phyloP scores from a whole-genome alignment of 352 stramenopile genomes.

The Globisporangium perplexum region DNA sequence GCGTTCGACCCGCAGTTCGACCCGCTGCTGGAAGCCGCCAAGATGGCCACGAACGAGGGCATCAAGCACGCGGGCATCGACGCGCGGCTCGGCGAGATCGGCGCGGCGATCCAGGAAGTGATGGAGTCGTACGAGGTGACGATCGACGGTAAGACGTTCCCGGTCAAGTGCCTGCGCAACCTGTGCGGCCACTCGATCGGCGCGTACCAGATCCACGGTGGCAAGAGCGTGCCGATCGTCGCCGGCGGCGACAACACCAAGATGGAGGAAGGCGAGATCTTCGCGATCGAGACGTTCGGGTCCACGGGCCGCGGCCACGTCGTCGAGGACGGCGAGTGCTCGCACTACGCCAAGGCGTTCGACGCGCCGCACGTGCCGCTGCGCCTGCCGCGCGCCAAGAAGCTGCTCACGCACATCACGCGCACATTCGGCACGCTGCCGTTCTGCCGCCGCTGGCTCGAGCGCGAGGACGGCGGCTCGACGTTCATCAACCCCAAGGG shows the following conservation, averaged over 20 bases:
- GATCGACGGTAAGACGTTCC: constrained; percentile 88
- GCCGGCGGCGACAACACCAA: constrained; percentile 69
- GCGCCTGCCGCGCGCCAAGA: constrained; percentile 58
- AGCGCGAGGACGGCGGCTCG: constrained; percentile 90
- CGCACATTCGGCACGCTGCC: constrained; percentile 94
- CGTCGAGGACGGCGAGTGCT: constrained; percentile 88
- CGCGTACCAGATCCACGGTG: constrained; percentile 88
- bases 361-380: constrained; percentile 63
- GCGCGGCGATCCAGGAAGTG: constrained; percentile 89
- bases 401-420: constrained; percentile 92
- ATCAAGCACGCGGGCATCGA: constrained; percentile 94
- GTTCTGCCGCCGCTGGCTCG: constrained; percentile 93
- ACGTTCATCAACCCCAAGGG: constrained; percentile 61
- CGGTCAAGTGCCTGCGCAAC: constrained; percentile 90
- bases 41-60: constrained; percentile 92
- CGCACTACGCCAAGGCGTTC: constrained; percentile 93
- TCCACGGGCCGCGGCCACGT: constrained; percentile 61
- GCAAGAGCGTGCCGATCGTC: constrained; percentile 92
- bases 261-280: constrained; percentile 92
- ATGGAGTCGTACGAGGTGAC: constrained; percentile 95
- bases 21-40: constrained; percentile 84
- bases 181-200: constrained; percentile 93
- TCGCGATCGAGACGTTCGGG: constrained; percentile 90
- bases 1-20: constrained; percentile 94
- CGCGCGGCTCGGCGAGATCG: constrained; percentile 92